Base-by-base conservation (phyloP, 768 basidiomycete species). In the Sarcodon sp. region DNA sequence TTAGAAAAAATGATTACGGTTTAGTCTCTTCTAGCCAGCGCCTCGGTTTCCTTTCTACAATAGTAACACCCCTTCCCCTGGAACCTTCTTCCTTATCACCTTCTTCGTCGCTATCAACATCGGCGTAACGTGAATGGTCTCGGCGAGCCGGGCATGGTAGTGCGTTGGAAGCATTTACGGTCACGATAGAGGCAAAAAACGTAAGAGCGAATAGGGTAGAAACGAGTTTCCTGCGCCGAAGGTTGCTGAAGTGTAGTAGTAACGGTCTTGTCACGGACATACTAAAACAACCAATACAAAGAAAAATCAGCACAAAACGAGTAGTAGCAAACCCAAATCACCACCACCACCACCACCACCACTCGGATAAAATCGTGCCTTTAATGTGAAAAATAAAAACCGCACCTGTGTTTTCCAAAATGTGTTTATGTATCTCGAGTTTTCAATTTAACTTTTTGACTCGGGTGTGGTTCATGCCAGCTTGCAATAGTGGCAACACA, bases 11-110 rank as follows among this genome's bases (percentile, higher is more conserved):
- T 27, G 21, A 3, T 27, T 27, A 27, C 43, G 58, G 66, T 37
- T 52, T 57, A 50, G 65, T 83, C 64, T 90, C 87, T 64, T 87
- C 82, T 59, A 90, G 88, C 87, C 87, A 90, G 53, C 83, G 72
- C 56, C 77, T 72, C 10, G 83, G 80, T 46, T 73, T 67, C 65
- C 77, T 86, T 54, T 80, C 74, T 27, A 80, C 72, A 33, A 69
- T 68, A 33, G 57, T 51, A 18, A 51, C 47, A 45, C 51, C 63
- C 55, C 47, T 56, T 59, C 38, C 57, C 48, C 51, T 54, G 54
- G 43, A 55, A 43, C 15, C 54, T 45, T 35, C 53, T 56, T 57
- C 50, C 12, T 31, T 43, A 6, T 44, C 46, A 46, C 60, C 48
- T 55, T 56, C 49, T 37, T 33, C 15, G 27, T 37, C 15, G 33